Evolutionary conservation across 2,329 filamentous ascomycete genomes (phyloP).

Genomic region (Chrysoporthe cubensis): DNA sequence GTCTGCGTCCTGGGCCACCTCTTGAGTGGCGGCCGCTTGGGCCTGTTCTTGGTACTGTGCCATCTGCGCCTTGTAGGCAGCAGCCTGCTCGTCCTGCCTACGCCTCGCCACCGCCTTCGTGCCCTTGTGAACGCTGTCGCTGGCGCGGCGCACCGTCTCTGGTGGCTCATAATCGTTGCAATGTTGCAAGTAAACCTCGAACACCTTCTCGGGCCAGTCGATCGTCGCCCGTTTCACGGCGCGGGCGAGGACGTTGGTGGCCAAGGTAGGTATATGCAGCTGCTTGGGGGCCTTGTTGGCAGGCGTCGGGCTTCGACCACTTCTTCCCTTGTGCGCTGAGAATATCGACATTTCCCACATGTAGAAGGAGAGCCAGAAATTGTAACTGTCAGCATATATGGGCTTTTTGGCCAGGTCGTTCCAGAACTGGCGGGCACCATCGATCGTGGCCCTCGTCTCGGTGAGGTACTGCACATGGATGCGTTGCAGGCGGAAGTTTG

Average conservation of each 20-base stretch:
- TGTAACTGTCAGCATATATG: conserved; percentile 75
- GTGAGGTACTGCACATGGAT: conserved; percentile 92
- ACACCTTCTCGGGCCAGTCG: conserved; percentile 76
- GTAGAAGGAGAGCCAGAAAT: conserved; percentile 95
- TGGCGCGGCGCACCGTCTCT: conserved; percentile 71
- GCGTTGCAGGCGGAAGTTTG: conserved; percentile 83
- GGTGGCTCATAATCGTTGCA: conserved; percentile 91
- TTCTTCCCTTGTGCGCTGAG: conserved; percentile 50
- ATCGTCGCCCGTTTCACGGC: conserved; percentile 66
- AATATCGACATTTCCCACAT: conserved; percentile 82
- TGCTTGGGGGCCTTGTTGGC: conserved; percentile 34
- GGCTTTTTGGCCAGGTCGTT: conserved; percentile 67
- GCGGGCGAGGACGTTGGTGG: conserved; percentile 76
- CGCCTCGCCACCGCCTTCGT: conserved; percentile 66
- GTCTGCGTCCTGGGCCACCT: conserved; percentile 38
- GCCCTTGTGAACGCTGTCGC: conserved; percentile 73
- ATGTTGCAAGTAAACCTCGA: conserved; percentile 75
- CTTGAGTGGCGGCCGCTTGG: conserved; percentile 40
- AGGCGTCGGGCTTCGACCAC: conserved; percentile 55
- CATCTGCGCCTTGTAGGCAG: conserved; percentile 59
- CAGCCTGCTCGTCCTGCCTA: conserved; percentile 67
- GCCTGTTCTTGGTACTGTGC: conserved; percentile 38
- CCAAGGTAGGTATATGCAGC: conserved; percentile 68
- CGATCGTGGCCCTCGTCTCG: conserved; percentile 77
- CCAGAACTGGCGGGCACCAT: conserved; percentile 79